Evolutionary conservation across 768 basidiomycete species (phyloP).

Genomic region (Zangia roseola): DNA sequence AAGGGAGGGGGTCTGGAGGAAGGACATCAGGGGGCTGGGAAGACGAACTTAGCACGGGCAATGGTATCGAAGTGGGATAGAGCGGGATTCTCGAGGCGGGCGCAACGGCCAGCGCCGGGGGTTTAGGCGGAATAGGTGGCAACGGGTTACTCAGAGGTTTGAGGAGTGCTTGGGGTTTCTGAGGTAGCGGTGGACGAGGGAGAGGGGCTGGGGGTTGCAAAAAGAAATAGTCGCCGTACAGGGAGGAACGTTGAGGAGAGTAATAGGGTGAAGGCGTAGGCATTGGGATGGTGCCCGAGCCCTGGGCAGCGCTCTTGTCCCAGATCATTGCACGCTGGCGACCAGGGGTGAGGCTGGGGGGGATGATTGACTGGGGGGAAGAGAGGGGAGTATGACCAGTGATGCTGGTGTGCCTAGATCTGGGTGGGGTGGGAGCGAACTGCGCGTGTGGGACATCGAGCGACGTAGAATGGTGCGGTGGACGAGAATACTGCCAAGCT

Average conservation of each 20-base stretch:
- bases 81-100: conserved; percentile 28
- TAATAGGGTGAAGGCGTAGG: conserved; percentile 7
- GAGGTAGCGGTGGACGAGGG: conserved; percentile 29
- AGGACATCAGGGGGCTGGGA: conserved; percentile 3
- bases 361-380: conserved; percentile 14
- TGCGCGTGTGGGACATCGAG: conserved; percentile 17
- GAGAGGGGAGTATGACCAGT: conserved; percentile 5
- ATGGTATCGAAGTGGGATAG: conserved; percentile 33
- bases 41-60: conserved; percentile 13
- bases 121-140: conserved; percentile 44
- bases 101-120: conserved; percentile 17
- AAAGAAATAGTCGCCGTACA: conserved; percentile 32
- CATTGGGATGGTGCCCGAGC: conserved; percentile 12
- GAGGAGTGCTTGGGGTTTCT: conserved; percentile 27
- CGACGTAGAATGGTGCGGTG: conserved; percentile 22
- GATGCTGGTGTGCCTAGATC: conserved; percentile 24
- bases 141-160: conserved; percentile 33
- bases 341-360: conserved; percentile 26
- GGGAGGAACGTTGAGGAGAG: conserved; percentile 12
- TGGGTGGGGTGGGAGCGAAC: conserved; percentile 6
- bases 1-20: conserved; percentile 13
- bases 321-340: conserved; percentile 18
- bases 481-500: conserved; percentile 20
- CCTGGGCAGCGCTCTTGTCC: conserved; percentile 16
- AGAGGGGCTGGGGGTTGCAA: conserved; percentile 15